Percentiles rank a stretch among this genome's conserved stretches.
Evolutionary conservation across 108 stramenopile genomes (phyloP).

Genomic region (Pseudonitzschia pungens): DNA sequence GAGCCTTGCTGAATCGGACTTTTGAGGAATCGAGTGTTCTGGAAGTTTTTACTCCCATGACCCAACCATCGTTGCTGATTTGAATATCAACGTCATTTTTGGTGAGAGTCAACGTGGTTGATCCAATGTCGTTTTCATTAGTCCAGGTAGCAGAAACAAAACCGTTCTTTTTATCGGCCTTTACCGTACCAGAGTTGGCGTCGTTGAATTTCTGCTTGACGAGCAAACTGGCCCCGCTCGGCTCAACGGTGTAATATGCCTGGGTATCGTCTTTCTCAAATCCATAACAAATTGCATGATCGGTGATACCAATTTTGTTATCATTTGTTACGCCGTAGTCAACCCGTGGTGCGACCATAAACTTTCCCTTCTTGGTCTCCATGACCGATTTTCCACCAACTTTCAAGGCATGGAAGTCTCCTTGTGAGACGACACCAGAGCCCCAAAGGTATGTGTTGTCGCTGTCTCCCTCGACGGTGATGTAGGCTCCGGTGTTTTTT

Average conservation of each 20-base stretch:
- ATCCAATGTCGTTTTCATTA: conserved; percentile 4
- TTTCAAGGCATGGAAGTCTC: neutral
- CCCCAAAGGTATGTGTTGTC: conserved; percentile 6
- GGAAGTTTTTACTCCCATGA: neutral
- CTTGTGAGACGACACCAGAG: neutral
- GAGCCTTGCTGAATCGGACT: conserved; percentile 12
- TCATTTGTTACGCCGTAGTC: too few relatives aligned
- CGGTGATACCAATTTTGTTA: neutral
- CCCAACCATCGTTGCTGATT: conserved; percentile 10
- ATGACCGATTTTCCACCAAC: conserved; percentile 5
- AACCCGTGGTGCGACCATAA: conserved; percentile 3
- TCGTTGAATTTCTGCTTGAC: conserved; percentile 5
- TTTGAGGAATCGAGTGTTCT: neutral
- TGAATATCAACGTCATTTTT: conserved; percentile 2
- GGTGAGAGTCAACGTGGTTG: neutral
- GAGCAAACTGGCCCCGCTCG: neutral
- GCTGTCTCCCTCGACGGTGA: conserved; percentile 1
- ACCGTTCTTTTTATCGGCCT: neutral
- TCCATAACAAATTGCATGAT: neutral
- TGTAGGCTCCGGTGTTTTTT: neutral
- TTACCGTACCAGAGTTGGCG: neutral
- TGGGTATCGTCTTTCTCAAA: conserved; percentile 6
- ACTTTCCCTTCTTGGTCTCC: neutral
- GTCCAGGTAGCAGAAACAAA: neutral
- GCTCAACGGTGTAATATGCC: neutral